Percentiles rank a stretch among this genome's conserved stretches.
Conservation (phyloP, 2,329 filamentous ascomycete species). For the Pseudodiploospora longispora region DNA sequence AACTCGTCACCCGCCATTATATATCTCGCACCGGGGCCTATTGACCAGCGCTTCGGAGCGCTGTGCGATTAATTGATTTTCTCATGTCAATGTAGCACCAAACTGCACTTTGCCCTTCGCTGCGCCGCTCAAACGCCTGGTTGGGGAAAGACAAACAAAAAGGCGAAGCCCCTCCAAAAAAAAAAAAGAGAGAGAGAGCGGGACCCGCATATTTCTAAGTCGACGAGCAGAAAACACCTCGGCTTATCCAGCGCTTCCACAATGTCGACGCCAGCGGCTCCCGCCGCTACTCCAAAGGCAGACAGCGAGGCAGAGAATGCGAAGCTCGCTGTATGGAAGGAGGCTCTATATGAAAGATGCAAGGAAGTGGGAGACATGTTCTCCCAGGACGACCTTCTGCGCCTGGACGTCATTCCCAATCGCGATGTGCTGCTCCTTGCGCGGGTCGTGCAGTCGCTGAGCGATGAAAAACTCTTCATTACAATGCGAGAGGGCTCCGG, state of each 20-base stretch:
- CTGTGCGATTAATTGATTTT: no score
- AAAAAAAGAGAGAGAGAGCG: background rate
- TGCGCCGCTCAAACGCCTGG: background rate
- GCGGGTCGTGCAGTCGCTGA: slow-evolving; percentile 48
- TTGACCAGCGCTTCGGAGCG: no score
- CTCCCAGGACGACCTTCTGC: slow-evolving; percentile 50
- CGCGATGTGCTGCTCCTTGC: slow-evolving; percentile 47
- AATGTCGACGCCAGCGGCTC: slow-evolving; percentile 21
- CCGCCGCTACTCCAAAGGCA: slow-evolving; percentile 10
- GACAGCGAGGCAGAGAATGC: slow-evolving; percentile 25
- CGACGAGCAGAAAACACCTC: no score
- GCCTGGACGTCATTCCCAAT: slow-evolving; percentile 49
- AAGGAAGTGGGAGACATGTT: slow-evolving; percentile 45
- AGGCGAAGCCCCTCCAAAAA: slow-evolving; percentile 3
- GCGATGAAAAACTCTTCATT: slow-evolving; percentile 51
- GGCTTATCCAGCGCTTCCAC: background rate
- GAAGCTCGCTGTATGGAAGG: slow-evolving; percentile 45
- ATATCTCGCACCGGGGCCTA: no score
- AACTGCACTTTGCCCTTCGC: background rate
- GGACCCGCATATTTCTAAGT: no score
- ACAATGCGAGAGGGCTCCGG: slow-evolving; percentile 33
- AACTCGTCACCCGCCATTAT: slow-evolving; percentile 6
- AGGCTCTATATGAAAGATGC: slow-evolving; percentile 49
- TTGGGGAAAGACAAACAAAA: background rate
- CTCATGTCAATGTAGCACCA: background rate